Base-by-base conservation (phyloP, 2,329 filamentous ascomycete species). In the Claviceps pusilla region DNA sequence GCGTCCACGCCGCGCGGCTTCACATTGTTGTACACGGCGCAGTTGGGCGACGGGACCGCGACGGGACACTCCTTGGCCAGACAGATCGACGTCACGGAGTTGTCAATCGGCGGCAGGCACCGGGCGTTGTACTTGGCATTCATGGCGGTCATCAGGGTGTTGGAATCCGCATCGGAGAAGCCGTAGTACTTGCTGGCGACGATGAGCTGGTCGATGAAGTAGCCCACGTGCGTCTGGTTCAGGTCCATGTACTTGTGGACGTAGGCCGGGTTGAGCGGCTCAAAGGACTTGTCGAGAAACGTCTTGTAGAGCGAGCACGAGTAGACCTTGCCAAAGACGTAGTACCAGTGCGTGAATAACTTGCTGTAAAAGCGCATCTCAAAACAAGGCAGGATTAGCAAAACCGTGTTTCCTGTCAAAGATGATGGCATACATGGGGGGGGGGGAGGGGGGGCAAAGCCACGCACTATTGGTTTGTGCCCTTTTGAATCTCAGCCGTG, bases 171-270 rank as follows among this genome's bases (percentile, higher is more conserved):
- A 1, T 60, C 57, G 3, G 63, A 63, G 56, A 67, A 66, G 39
- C 64, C 64, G 47, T 57, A 64, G n/a, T 60, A 58, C 33, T 54
- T 55, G 47, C 59, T 61, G 7, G 64, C 56, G 9, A 56, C 31
- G 3, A 59, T 61, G 43, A 67, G 58, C 47, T 67, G 64, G 9
- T 63, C 54, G 52, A 67, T 65, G 54, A 67, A 66, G 49, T 67
- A 62, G 6, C 60, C 63, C 7, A 66, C 55, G 29, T 66, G 57
- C 1, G 59, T 61, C 28, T 60, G 53, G 52, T 66, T 61, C 28
- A 67, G 57, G 50, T 65, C 58, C 65, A 67, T 67, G 54, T 59
- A 67, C 47, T 66, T 66, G 59, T 67, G 65, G 4, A 65, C 64
- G 54, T 66, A 67, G 33, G 65, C 62, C 16, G 59, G 60, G 50